Evolutionary conservation across 2,329 filamentous ascomycete species (phyloP).

Genomic region (Lasiodiplodia gonubiensis): DNA sequence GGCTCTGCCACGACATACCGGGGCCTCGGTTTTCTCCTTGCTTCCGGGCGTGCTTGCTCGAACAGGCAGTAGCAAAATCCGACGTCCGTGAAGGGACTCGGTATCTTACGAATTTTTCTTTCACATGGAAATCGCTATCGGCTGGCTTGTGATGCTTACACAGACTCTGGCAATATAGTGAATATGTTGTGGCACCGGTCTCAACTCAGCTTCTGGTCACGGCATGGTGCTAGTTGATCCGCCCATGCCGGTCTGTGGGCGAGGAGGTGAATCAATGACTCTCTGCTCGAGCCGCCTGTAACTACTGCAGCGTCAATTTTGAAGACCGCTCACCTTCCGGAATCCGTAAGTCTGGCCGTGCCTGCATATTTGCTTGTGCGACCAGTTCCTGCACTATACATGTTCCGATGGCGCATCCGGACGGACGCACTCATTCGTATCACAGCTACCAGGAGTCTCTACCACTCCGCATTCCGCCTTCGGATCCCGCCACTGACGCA

Average conservation of each 20-base stretch:
- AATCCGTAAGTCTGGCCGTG: slow-evolving; percentile 11
- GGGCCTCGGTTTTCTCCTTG: no score
- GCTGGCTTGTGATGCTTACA: background rate
- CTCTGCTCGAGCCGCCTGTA: background rate
- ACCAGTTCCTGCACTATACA: slow-evolving; percentile 1
- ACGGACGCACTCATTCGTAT: background rate
- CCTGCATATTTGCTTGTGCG: slow-evolving; percentile 1
- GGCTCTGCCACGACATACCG: background rate
- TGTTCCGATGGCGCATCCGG: slow-evolving; percentile 3
- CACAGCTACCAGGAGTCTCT: slow-evolving; percentile 1
- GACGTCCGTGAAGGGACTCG: background rate
- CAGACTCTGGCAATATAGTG: background rate
- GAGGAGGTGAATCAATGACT: background rate
- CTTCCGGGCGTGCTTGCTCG: no score
- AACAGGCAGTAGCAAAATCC: background rate
- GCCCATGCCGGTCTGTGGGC: background rate
- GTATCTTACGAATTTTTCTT: background rate
- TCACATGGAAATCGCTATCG: slow-evolving; percentile 10
- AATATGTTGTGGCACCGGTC: slow-evolving; percentile 13
- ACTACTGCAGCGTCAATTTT: background rate
- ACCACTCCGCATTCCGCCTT: background rate
- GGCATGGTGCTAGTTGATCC: slow-evolving; percentile 3
- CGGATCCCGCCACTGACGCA: background rate
- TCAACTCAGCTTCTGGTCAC: slow-evolving; percentile 16
- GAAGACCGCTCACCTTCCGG: slow-evolving; percentile 4